These are phyloP conservation scores for Hsuehochloa calcarea DNA, from an alignment of 176 grass and related monocot genomes.

Conservation along the genomic window DNA sequence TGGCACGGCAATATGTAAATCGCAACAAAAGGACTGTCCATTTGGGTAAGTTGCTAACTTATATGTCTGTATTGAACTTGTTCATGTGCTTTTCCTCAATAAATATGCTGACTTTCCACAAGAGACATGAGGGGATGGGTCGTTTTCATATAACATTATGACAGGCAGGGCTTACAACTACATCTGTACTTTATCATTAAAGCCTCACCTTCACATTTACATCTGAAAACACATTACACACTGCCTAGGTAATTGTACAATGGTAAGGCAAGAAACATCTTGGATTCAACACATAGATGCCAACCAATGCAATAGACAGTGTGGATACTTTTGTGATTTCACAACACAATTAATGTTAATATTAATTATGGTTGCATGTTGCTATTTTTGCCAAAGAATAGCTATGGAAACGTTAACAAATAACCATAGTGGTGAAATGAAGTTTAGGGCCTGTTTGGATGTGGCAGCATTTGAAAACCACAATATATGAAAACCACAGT, in stretches of 20 bases:
- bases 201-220: background rate
- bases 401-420: background rate
- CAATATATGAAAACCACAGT: too few species aligned
- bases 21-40: background rate
- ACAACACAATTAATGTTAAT: background rate
- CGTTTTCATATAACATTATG: background rate
- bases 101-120: constrained; percentile 26
- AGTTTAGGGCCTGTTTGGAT: background rate
- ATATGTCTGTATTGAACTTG: background rate
- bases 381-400: background rate
- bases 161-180: background rate
- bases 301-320: background rate
- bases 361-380: background rate
- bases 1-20: background rate
- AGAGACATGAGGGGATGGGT: background rate
- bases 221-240: background rate
- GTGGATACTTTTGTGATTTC: background rate
- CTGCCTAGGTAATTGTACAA: constrained; percentile 17
- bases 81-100: constrained; percentile 16
- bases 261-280: background rate
- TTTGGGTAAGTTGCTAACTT: background rate
- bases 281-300: background rate
- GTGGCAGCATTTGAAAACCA: too few species aligned
- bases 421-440: background rate
- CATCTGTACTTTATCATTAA: constrained; percentile 14